phyloP scores from a whole-genome alignment of 1,284 basidiomycete species.

The Pascua guehoae region DNA sequence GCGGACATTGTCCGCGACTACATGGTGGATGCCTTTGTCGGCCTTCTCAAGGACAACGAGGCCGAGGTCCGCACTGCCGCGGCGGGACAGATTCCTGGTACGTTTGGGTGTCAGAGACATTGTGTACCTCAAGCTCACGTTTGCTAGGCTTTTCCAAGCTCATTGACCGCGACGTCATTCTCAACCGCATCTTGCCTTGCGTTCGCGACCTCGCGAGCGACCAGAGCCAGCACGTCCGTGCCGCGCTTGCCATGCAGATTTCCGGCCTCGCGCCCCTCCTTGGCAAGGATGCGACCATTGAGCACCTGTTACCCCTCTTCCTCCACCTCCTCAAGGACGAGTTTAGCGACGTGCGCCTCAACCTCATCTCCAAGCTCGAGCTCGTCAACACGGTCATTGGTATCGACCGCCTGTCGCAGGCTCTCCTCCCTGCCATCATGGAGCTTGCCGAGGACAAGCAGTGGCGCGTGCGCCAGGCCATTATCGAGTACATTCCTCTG shows the following conservation, averaged over 20 bases:
- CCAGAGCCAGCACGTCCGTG: conserved; percentile 92
- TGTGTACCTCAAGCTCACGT: conserved; percentile 41
- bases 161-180: conserved; percentile 89
- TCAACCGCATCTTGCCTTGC: conserved; percentile 91
- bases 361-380: conserved; percentile 98
- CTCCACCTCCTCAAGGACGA: conserved; percentile 96
- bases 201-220: conserved; percentile 93
- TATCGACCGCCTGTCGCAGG: conserved; percentile 91
- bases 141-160: conserved; percentile 79
- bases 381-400: conserved; percentile 97
- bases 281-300: conserved; percentile 90
- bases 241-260: conserved; percentile 93
- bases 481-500: conserved; percentile 97
- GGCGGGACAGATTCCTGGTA: conserved; percentile 80
- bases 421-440: conserved; percentile 94
- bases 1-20: conserved; percentile 90
- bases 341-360: conserved; percentile 95
- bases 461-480: conserved; percentile 98
- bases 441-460: conserved; percentile 99
- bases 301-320: conserved; percentile 95
- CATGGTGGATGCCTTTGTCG: conserved; percentile 87
- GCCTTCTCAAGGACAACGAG: conserved; percentile 95
- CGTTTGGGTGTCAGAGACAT: conserved; percentile 55
- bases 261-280: conserved; percentile 95
- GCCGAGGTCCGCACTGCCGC: conserved; percentile 97